These are phyloP conservation scores for Yamadazyma blattariae DNA, from an alignment of 1,139 yeast genomes.

Conservation along the genomic window DNA sequence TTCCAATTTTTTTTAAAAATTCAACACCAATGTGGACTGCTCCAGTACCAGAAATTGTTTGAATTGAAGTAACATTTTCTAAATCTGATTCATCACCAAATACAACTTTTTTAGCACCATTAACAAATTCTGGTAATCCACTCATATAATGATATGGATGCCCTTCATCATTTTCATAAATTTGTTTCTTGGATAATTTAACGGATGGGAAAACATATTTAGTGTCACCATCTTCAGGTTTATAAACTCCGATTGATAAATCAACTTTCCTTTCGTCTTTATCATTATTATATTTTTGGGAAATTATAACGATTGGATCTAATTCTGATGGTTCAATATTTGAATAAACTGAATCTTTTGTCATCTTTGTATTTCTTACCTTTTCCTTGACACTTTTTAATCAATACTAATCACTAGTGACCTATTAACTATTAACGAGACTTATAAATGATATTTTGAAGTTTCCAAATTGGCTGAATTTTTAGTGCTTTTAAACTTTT, in stretches of 20 bases:
- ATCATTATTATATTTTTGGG: conserved; percentile 27
- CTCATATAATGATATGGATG: conserved; percentile 44
- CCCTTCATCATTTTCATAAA: conserved; percentile 37
- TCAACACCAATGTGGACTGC: conserved; percentile 38
- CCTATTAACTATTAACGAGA: too few relatives aligned
- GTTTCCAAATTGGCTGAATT: too few relatives aligned
- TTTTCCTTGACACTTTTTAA: too few relatives aligned
- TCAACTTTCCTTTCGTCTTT: conserved; percentile 32
- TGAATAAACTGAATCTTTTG: conserved; percentile 23
- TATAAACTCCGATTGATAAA: conserved; percentile 44
- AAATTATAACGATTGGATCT: conserved; percentile 39
- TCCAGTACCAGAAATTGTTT: conserved; percentile 46
- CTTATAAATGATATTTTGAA: too few relatives aligned
- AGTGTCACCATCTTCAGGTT: conserved; percentile 31
- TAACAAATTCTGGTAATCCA: conserved; percentile 37
- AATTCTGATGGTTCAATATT: conserved; percentile 23
- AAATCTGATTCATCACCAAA: conserved; percentile 32
- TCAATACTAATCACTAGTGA: too few relatives aligned
- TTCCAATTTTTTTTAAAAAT: conserved; percentile 29
- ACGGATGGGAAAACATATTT: conserved; percentile 40
- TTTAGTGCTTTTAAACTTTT: too few relatives aligned
- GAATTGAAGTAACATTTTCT: conserved; percentile 34
- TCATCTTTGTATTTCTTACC: conserved; percentile 18
- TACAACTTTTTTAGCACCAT: conserved; percentile 33
- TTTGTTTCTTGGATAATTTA: conserved; percentile 29